These are phyloP conservation scores for Auriscalpium microsporum DNA, from an alignment of 768 basidiomycete species.

Conservation along the genomic window DNA sequence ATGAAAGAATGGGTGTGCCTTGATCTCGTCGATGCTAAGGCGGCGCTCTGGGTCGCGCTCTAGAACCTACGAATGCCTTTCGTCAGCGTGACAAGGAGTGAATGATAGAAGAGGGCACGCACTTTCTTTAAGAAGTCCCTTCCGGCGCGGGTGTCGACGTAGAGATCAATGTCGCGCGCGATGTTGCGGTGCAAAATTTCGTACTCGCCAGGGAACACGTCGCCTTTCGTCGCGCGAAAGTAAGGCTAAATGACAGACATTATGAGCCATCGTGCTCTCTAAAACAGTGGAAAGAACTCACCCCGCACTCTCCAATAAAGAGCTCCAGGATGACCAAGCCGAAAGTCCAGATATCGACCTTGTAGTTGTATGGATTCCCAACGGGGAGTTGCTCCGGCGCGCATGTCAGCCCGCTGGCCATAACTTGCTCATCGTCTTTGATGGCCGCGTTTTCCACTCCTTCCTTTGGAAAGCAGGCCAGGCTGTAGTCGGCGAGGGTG, in stretches of 20 bases:
- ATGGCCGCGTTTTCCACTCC: conserved; percentile 6
- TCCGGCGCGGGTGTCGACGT: neutral
- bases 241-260: neutral
- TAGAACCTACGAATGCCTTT: neutral
- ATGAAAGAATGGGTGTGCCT: neutral
- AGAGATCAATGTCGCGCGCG: neutral
- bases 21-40: neutral
- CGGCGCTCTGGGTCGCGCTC: neutral
- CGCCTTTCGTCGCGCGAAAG: neutral
- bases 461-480: conserved; percentile 11
- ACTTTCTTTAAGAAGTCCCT: neutral
- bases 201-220: neutral
- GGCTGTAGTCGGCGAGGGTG: conserved; percentile 37
- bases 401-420: conserved; percentile 39
- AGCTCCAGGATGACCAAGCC: conserved; percentile 43
- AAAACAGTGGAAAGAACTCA: neutral
- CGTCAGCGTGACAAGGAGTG: neutral
- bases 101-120: neutral
- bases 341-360: conserved; percentile 41
- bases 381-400: neutral
- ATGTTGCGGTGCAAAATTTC: neutral
- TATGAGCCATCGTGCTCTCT: neutral
- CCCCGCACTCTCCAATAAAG: conserved; percentile 1
- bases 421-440: conserved; percentile 35
- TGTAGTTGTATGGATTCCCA: conserved; percentile 29